Conservation (phyloP, 108 stramenopile genomes). For the Pseudonitzschia pungens region DNA sequence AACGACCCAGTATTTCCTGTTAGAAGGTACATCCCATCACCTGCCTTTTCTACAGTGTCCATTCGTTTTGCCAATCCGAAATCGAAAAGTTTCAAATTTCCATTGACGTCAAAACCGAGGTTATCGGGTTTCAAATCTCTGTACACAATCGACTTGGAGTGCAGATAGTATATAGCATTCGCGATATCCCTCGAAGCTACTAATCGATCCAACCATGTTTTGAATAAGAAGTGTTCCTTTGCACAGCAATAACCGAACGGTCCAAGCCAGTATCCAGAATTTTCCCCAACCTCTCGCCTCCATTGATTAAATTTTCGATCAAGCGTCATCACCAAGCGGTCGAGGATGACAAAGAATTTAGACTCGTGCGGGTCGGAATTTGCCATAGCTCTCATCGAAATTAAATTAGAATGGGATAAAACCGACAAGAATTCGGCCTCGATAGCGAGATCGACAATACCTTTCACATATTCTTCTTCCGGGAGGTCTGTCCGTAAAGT, state of each 20-base stretch:
- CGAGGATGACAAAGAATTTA: constrained; percentile 80
- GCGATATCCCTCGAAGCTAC: constrained; percentile 65
- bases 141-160: constrained; percentile 68
- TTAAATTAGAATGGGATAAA: constrained; percentile 73
- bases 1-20: constrained; percentile 85
- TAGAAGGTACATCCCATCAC: constrained; percentile 58
- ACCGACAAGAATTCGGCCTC: constrained; percentile 75
- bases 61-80: constrained; percentile 84
- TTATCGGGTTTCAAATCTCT: constrained; percentile 55
- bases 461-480: constrained; percentile 83
- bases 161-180: constrained; percentile 78
- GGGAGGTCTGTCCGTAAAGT: constrained; percentile 75
- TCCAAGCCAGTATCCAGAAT: constrained; percentile 60
- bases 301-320: constrained; percentile 74
- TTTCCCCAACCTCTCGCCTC: constrained; percentile 63
- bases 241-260: constrained; percentile 82
- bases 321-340: constrained; percentile 67
- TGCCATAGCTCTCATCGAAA: constrained; percentile 73
- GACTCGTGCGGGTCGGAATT: constrained; percentile 82
- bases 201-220: constrained; percentile 79
- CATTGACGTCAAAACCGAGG: constrained; percentile 60
- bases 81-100: constrained; percentile 76
- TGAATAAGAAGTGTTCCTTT: constrained; percentile 60
- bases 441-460: constrained; percentile 84
- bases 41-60: constrained; percentile 42